Base-by-base conservation (phyloP, 345 rosid genomes). In the Brassica carinata region DNA sequence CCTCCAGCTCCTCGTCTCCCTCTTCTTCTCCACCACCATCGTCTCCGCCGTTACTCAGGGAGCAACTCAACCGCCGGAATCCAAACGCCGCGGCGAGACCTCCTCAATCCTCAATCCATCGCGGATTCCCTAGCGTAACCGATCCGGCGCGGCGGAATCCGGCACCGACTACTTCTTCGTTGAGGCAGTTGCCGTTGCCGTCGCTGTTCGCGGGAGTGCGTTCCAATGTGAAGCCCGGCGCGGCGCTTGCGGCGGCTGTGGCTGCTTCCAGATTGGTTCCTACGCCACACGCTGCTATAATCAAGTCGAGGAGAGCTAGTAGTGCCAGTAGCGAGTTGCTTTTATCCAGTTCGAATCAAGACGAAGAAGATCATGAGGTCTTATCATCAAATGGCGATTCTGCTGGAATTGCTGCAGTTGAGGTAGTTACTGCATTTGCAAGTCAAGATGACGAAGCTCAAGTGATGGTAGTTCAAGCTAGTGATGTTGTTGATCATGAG, bases 171-270 rank as follows among this genome's bases (percentile, higher is more conserved):
- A 58, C 85, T 13, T 58, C 85, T 13, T 58, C 89, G 55, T 34
- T 89, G 38, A 88, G 87, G 55, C 91, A 84, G 61, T 86, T 92
- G 84, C 97, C 97, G 15, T 85, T 92, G 84, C 95, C 95, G 23
- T 87, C 98, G 34, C 80, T 94, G 53, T 94, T 93, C 23, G 86
- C 90, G 1, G 97, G 95, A 64, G 91, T 92, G 73, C 84, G 88
- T 78, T 89, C 97, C 57, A 93, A 84, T 72, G 93, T 87, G 77
- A 94, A 94, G 83, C 99, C 98, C 0, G 99, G 99, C 2, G 99
- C 97, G 43, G 98, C 98, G 10, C 93, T 94, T 36, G 98, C 98
- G 15, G 98, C 98, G 2, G 98, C 98, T 0, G 90, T 88, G 0
- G 98, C 98, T 3, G 98, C 99, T 30, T 94, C 98, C 30, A 86